Evolutionary conservation across 768 basidiomycete species (phyloP).

Genomic region (Leccinum broughii): DNA sequence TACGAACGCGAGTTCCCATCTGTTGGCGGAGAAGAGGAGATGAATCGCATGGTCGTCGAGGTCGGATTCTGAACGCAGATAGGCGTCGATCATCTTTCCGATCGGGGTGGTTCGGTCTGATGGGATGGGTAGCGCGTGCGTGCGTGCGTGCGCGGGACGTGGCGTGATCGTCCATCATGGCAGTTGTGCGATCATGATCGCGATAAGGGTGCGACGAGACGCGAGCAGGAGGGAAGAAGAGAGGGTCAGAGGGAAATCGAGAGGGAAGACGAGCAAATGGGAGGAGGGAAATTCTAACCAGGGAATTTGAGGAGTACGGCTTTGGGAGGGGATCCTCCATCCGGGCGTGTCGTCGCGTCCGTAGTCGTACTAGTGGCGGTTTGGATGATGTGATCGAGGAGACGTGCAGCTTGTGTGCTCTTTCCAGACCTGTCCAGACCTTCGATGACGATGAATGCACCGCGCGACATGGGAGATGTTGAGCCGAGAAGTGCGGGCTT

Average conservation of each 20-base stretch:
- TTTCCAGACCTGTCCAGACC: conserved; percentile 97
- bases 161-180: background rate
- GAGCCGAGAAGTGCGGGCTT: conserved; percentile 60
- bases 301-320: conserved; percentile 84
- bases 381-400: conserved; percentile 54
- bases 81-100: conserved; percentile 91
- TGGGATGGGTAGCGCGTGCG: background rate
- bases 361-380: background rate
- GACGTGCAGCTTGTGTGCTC: conserved; percentile 75
- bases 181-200: background rate
- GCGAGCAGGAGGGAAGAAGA: background rate
- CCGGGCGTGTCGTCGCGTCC: background rate
- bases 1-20: conserved; percentile 90
- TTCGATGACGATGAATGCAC: conserved; percentile 90
- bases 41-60: conserved; percentile 92
- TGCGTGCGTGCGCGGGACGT: background rate
- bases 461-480: conserved; percentile 41
- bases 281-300: conserved; percentile 47
- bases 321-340: background rate
- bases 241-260: background rate
- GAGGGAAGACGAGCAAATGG: background rate
- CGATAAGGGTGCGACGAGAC: background rate
- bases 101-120: conserved; percentile 89
- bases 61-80: conserved; percentile 80
- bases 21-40: conserved; percentile 93